These are phyloP conservation scores for Alternaria novae-zelandiae DNA, from an alignment of 2,329 filamentous ascomycete species.

Conservation along the genomic window DNA sequence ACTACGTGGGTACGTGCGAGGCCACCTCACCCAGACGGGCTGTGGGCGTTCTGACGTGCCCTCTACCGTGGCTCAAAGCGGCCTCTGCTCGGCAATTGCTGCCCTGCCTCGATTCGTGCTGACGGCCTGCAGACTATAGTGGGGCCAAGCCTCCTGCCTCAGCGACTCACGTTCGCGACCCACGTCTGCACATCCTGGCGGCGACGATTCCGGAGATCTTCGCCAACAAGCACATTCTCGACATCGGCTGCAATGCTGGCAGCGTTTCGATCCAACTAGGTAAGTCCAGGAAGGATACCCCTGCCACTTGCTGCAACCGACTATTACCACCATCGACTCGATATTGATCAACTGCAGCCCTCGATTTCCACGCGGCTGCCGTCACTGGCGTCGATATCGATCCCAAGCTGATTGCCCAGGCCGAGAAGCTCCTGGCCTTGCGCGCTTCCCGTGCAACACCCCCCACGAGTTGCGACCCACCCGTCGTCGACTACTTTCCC, in stretches of 20 bases:
- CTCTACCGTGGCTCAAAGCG: conserved; percentile 10
- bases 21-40: conserved; percentile 9
- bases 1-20: conserved; percentile 36
- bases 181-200: conserved; percentile 43
- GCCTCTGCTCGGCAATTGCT: conserved; percentile 26
- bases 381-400: conserved; percentile 52
- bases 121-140: conserved; percentile 44
- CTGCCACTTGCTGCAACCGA: conserved; percentile 32
- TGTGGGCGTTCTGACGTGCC: conserved; percentile 12
- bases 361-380: conserved; percentile 46
- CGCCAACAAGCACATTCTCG: conserved; percentile 45
- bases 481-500: conserved; percentile 44
- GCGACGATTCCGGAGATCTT: conserved; percentile 43
- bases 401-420: conserved; percentile 43
- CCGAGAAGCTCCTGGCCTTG: conserved; percentile 45
- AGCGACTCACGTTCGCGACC: conserved; percentile 47
- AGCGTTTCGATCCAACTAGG: conserved; percentile 47
- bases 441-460: conserved; percentile 45
- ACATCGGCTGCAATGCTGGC: conserved; percentile 51
- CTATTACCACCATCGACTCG: conserved; percentile 32
- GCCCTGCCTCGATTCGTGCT: conserved; percentile 11
- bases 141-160: conserved; percentile 44
- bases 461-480: conserved; percentile 18
- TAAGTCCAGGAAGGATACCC: conserved; percentile 38
- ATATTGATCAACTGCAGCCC: conserved; percentile 44